Evolutionary conservation across 495 filamentous ascomycete genomes (phyloP).

Genomic region (Penicillium paradoxum): DNA sequence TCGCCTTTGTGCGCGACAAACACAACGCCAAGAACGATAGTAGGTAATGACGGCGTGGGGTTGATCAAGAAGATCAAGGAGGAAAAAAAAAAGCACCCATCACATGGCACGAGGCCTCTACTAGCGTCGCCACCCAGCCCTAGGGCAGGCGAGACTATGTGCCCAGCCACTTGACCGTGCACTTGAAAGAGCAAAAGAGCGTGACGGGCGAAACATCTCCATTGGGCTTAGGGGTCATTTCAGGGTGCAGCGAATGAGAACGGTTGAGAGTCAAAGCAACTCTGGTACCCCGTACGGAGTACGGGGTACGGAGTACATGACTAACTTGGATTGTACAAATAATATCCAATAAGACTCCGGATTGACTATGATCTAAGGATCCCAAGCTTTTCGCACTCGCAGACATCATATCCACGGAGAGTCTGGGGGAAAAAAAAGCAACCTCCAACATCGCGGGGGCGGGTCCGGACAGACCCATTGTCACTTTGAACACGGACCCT

Average conservation of each 20-base stretch:
- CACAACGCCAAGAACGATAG: neutral
- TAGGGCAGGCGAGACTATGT: neutral
- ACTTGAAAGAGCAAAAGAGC: neutral
- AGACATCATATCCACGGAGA: neutral
- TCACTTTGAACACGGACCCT: neutral
- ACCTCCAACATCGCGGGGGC: slow-evolving; percentile 1
- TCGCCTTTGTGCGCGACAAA: neutral
- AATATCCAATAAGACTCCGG: too few species aligned
- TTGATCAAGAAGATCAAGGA: slow-evolving; percentile 3
- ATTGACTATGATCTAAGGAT: neutral
- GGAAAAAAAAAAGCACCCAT: slow-evolving; percentile 4
- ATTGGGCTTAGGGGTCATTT: neutral
- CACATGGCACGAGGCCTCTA: slow-evolving; percentile 9
- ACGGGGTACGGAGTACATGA: neutral
- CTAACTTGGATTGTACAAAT: too few species aligned
- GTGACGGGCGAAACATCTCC: neutral
- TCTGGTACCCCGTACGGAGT: too few species aligned
- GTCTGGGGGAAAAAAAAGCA: neutral
- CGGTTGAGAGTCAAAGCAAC: neutral
- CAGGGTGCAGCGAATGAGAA: neutral
- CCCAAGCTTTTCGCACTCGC: neutral
- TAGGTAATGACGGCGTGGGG: neutral
- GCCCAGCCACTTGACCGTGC: neutral
- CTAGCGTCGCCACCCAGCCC: neutral
- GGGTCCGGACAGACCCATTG: neutral